Evolutionary conservation across 192 early-diverging fungal genomes (phyloP).

Genomic region (Entomortierella lignicola): DNA sequence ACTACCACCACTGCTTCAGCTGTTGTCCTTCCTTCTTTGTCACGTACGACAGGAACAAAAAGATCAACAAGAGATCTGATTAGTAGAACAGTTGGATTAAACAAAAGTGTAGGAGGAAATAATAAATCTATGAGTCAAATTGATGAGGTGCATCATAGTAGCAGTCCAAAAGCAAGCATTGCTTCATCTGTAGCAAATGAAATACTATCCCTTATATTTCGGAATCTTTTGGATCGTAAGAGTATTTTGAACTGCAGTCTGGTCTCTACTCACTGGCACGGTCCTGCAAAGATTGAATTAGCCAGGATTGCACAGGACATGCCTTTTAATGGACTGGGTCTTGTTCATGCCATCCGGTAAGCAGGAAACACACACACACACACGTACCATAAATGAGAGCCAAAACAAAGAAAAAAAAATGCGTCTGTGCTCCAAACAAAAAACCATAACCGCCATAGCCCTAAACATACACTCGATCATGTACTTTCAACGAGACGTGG

Average conservation of each 20-base stretch:
- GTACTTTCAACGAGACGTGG: background rate
- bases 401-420: background rate
- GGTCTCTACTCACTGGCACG: slow-evolving; percentile 41
- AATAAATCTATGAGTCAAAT: background rate
- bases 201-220: slow-evolving; percentile 30
- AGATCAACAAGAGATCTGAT: slow-evolving; percentile 3
- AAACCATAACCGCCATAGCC: too few species aligned
- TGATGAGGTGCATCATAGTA: too few species aligned
- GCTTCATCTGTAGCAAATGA: slow-evolving; percentile 31
- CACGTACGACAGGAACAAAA: background rate
- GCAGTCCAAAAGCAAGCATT: background rate
- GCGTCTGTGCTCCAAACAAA: background rate
- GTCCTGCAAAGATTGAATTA: slow-evolving; percentile 27
- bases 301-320: slow-evolving; percentile 21
- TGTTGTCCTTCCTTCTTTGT: background rate
- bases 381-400: background rate
- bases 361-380: too few species aligned
- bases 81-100: slow-evolving; percentile 2
- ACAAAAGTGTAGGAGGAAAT: background rate
- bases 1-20: too few species aligned
- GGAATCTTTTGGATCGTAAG: slow-evolving; percentile 35
- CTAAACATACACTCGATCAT: too few species aligned
- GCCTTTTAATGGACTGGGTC: slow-evolving; percentile 41
- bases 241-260: slow-evolving; percentile 49
- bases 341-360: slow-evolving; percentile 50